Conservation (phyloP, 1,284 basidiomycete species). For the Apiotrichum gamsii region DNA sequence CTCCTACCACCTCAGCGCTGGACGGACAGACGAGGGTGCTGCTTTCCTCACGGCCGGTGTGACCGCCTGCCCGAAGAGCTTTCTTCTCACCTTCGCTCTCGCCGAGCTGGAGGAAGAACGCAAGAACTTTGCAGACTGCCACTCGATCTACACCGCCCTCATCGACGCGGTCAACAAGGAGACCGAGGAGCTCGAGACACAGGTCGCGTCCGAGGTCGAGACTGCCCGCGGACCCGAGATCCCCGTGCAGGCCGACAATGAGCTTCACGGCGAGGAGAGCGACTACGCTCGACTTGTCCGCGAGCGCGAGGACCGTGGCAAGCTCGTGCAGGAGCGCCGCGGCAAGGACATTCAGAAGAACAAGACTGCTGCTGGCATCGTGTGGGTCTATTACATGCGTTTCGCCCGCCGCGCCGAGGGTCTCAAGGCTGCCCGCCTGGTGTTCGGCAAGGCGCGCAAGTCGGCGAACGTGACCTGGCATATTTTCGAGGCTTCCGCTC, state of each 20-base stretch:
- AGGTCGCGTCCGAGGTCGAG: slow-evolving; percentile 51
- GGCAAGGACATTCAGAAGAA: slow-evolving; percentile 51
- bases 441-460: slow-evolving; percentile 80
- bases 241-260: slow-evolving; percentile 28
- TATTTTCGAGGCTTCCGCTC: slow-evolving; percentile 83
- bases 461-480: slow-evolving; percentile 85
- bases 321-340: slow-evolving; percentile 46
- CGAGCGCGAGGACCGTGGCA: slow-evolving; percentile 58
- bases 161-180: slow-evolving; percentile 63
- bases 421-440: slow-evolving; percentile 64
- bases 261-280: slow-evolving; percentile 36
- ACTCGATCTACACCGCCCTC: slow-evolving; percentile 64
- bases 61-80: slow-evolving; percentile 81
- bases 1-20: slow-evolving; percentile 66
- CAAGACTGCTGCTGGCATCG: slow-evolving; percentile 50
- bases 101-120: slow-evolving; percentile 71
- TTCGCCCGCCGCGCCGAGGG: slow-evolving; percentile 82
- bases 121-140: slow-evolving; percentile 62
- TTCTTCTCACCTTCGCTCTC: slow-evolving; percentile 80
- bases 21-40: slow-evolving; percentile 73
- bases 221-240: slow-evolving; percentile 47
- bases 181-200: slow-evolving; percentile 61
- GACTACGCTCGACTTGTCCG: slow-evolving; percentile 53
- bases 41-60: slow-evolving; percentile 77
- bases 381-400: slow-evolving; percentile 83